A percentile compares a stretch with the other conserved stretches of the same genome.
phyloP scores from a whole-genome alignment of 305 asterid species.

The Solanum aculeatissimum region DNA sequence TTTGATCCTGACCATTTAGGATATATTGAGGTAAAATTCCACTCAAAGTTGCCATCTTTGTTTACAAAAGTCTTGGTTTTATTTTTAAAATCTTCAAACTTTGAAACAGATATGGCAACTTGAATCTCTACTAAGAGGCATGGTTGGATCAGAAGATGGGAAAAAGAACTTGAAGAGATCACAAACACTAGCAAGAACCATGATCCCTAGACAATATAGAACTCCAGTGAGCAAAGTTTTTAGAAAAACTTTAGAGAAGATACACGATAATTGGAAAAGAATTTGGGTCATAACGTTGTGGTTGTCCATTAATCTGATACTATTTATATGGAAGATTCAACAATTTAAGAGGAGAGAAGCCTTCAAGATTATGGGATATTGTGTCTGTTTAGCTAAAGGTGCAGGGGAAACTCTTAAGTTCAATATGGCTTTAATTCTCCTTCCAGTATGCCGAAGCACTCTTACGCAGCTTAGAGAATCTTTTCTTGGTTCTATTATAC shows the following conservation, averaged over 20 bases:
- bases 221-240: conserved; percentile 56
- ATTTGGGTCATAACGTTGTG: conserved; percentile 51
- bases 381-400: conserved; percentile 77
- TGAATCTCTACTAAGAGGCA: conserved; percentile 60
- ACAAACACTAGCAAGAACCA: conserved; percentile 52
- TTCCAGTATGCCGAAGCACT: conserved; percentile 81
- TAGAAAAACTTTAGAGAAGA: conserved; percentile 25
- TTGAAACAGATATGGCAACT: conserved; percentile 79
- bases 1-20: conserved; percentile 85
- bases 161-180: conserved; percentile 15
- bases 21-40: conserved; percentile 54
- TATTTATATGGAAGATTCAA: conserved; percentile 53
- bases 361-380: conserved; percentile 65
- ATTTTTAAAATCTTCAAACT: no score
- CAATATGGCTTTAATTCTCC: conserved; percentile 87
- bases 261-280: conserved; percentile 57
- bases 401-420: conserved; percentile 77
- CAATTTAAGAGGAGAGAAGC: conserved; percentile 29
- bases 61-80: neutral
- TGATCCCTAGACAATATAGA: conserved; percentile 72
- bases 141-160: conserved; percentile 35
- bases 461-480: conserved; percentile 60
- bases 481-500: conserved; percentile 45
- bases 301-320: conserved; percentile 31
- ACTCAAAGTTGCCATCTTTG: neutral